Conservation (phyloP, 176 grass and related monocot genomes). For the Ensete glaucum region DNA sequence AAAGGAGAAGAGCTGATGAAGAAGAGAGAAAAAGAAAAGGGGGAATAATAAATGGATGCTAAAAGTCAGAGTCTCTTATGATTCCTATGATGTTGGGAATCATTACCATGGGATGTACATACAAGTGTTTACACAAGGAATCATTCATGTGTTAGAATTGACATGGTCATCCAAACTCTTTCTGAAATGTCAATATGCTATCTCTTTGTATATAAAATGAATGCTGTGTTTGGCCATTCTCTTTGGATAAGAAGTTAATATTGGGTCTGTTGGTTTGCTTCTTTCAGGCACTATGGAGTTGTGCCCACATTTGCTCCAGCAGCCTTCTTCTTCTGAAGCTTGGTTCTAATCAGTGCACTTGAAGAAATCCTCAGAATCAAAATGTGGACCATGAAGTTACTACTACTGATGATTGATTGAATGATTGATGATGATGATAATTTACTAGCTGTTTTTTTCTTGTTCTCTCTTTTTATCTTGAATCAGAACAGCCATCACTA, state of each 20-base stretch:
- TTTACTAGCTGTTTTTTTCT: background rate
- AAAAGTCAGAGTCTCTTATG: too few species aligned
- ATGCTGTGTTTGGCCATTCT: too few species aligned
- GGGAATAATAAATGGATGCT: too few species aligned
- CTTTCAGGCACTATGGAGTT: background rate
- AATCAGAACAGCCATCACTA: background rate
- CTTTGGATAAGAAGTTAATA: background rate
- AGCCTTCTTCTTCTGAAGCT: constrained; percentile 2
- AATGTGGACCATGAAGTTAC: background rate
- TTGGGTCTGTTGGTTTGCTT: background rate
- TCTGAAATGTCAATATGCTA: too few species aligned
- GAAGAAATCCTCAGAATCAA: background rate
- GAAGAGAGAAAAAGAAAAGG: too few species aligned
- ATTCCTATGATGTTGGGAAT: too few species aligned
- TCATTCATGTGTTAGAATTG: too few species aligned
- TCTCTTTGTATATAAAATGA: too few species aligned
- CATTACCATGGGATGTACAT: too few species aligned
- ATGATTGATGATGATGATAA: background rate
- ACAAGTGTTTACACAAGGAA: too few species aligned
- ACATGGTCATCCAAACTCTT: too few species aligned
- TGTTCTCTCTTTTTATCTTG: background rate
- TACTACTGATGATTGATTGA: background rate
- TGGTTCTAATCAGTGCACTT: background rate
- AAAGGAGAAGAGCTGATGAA: too few species aligned
- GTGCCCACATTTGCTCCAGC: background rate